Conservation (phyloP, 73 alveolate species). For the Tetrahymena malaccensis region DNA sequence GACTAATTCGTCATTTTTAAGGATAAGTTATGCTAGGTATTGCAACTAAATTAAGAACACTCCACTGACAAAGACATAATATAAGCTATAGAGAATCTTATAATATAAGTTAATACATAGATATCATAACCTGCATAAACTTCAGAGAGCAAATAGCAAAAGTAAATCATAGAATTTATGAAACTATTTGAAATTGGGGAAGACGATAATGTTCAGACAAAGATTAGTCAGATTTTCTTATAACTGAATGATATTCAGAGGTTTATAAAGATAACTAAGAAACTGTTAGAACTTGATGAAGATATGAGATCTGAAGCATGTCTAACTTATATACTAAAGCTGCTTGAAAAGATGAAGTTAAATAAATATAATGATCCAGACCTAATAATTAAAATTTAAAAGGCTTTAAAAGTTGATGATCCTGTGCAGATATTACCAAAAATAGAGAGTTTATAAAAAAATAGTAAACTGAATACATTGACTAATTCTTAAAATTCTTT, state of each 20-base stretch:
- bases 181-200: slow-evolving; percentile 3
- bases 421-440: slow-evolving; percentile 2
- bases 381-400: slow-evolving; percentile 8
- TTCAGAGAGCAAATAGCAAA: not conserved
- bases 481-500: not conserved
- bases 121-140: not conserved
- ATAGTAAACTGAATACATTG: not conserved
- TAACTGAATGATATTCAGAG: slow-evolving; percentile 6
- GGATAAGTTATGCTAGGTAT: not conserved
- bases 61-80: slow-evolving; percentile 24
- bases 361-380: slow-evolving; percentile 20
- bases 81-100: not conserved
- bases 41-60: not conserved
- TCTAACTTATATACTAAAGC: slow-evolving; percentile 15
- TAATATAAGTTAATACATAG: not conserved
- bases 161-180: not conserved
- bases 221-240: slow-evolving; percentile 13
- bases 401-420: slow-evolving; percentile 11
- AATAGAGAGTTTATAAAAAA: not conserved
- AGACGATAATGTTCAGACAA: slow-evolving; percentile 15
- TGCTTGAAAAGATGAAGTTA: slow-evolving; percentile 15
- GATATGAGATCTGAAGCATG: slow-evolving; percentile 32
- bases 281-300: slow-evolving; percentile 32
- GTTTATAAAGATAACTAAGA: slow-evolving; percentile 19
- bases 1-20: slow-evolving; percentile 24